These are phyloP conservation scores for Podospora sp. DNA, from an alignment of 495 filamentous ascomycete genomes.

Conservation along the genomic window DNA sequence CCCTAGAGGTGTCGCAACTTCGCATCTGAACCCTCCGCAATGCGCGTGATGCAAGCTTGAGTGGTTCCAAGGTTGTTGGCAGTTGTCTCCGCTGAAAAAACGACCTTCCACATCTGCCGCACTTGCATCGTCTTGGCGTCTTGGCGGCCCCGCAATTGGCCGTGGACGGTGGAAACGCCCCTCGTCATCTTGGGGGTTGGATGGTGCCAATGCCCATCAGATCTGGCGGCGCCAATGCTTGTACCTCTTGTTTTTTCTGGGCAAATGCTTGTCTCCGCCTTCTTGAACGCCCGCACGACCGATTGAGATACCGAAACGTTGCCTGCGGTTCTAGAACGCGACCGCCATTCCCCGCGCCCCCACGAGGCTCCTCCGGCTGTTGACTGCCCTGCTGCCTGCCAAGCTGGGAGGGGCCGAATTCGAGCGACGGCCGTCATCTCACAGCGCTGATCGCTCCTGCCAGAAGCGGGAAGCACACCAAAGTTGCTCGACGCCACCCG, in stretches of 20 bases:
- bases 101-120: constrained; percentile 23
- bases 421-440: background rate
- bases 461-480: background rate
- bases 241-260: background rate
- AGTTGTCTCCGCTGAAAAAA: background rate
- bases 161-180: background rate
- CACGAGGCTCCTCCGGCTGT: background rate
- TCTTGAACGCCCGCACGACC: background rate
- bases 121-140: constrained; percentile 5
- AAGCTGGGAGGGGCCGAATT: background rate
- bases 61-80: background rate
- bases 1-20: background rate
- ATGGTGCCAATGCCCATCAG: background rate
- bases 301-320: background rate
- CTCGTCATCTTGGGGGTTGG: background rate
- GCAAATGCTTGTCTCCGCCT: constrained; percentile 1
- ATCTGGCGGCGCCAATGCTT: constrained; percentile 3
- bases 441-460: background rate
- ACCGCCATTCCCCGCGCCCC: background rate
- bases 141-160: constrained; percentile 10
- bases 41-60: background rate
- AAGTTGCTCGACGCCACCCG: background rate
- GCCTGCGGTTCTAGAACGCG: background rate
- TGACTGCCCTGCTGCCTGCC: background rate
- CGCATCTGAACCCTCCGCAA: background rate